Conservation (phyloP, 768 basidiomycete genomes). For the Kwoniella bestiolae region DNA sequence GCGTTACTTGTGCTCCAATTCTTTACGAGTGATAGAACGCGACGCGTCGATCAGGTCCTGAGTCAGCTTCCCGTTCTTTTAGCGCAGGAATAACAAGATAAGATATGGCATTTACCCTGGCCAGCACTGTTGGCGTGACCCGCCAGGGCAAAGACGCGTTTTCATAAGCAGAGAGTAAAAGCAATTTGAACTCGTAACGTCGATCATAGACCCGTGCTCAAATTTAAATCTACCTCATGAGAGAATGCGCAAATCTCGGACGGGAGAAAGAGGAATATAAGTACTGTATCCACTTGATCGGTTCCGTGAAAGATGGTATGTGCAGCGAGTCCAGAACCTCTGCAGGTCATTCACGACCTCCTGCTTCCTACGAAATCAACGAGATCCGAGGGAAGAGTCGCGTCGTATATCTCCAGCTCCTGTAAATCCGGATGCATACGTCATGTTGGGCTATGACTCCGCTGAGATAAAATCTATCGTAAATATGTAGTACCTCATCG, state of each 20-base stretch:
- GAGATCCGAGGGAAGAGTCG: no score
- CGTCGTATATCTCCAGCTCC: no score
- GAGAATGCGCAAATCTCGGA: neutral
- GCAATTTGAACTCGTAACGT: neutral
- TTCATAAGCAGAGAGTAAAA: no score
- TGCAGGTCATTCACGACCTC: neutral
- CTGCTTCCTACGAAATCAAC: no score
- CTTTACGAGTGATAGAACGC: neutral
- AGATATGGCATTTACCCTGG: neutral
- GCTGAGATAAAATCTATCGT: no score
- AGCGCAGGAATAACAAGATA: neutral
- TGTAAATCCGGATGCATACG: no score
- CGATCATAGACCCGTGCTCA: neutral
- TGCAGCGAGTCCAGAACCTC: neutral
- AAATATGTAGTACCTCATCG: neutral
- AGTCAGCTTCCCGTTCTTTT: neutral
- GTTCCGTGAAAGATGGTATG: neutral
- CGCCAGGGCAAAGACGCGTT: no score
- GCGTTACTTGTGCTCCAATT: slow-evolving; percentile 5
- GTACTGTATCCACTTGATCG: neutral
- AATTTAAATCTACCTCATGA: neutral
- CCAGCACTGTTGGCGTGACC: no score
- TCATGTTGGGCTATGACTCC: neutral
- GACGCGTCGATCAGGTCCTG: slow-evolving; percentile 25
- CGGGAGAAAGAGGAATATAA: no score